A percentile compares a stretch with the other conserved stretches of the same genome.
Evolutionary conservation across 2,329 filamentous ascomycete genomes (phyloP).

Genomic region (Didymella pinodella): DNA sequence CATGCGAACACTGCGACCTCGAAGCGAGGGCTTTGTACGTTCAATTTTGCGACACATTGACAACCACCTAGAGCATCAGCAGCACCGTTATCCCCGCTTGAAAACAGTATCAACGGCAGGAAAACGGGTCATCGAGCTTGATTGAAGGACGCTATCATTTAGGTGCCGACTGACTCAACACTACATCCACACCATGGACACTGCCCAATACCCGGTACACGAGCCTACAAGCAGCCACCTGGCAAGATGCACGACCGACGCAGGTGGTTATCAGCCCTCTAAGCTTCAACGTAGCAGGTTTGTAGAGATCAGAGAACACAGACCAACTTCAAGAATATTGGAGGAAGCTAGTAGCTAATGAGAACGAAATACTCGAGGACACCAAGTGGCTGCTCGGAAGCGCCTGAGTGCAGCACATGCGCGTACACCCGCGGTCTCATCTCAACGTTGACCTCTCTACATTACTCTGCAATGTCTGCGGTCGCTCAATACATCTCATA

Average conservation of each 20-base stretch:
- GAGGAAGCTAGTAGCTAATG: too few species aligned
- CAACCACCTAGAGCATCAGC: neutral
- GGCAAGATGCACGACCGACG: too few species aligned
- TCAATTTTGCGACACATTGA: neutral
- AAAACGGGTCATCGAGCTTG: neutral
- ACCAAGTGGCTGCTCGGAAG: too few species aligned
- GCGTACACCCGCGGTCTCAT: neutral
- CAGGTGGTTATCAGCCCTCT: too few species aligned
- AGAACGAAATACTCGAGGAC: too few species aligned
- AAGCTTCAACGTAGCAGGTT: too few species aligned
- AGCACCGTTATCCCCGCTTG: neutral
- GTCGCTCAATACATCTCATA: constrained; percentile 35
- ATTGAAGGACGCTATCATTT: neutral
- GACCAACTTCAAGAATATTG: too few species aligned
- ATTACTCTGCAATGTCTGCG: neutral
- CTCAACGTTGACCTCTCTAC: neutral
- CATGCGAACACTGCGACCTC: neutral
- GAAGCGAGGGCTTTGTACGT: neutral
- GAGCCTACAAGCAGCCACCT: too few species aligned
- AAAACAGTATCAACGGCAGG: neutral
- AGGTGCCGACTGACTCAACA: neutral
- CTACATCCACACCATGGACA: neutral
- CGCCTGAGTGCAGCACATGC: neutral
- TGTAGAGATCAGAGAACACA: too few species aligned
- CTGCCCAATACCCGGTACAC: too few species aligned